Conservation (phyloP, 495 filamentous ascomycete species). For the Thozetella sp. region DNA sequence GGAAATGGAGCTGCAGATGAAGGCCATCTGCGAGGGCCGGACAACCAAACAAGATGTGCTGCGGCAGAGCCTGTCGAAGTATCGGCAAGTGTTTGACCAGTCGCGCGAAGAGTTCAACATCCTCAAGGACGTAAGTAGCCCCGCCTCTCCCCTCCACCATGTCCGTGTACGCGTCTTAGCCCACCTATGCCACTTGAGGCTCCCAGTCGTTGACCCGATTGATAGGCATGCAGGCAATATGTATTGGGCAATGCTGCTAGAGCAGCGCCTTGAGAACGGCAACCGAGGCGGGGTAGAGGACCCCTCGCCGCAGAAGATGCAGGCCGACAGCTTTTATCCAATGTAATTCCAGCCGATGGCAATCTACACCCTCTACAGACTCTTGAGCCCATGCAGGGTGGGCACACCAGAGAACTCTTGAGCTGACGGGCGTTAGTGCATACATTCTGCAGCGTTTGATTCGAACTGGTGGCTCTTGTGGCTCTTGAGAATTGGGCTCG, state of each 20-base stretch:
- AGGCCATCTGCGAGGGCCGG: conserved; percentile 89
- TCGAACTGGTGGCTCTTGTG: too few species aligned
- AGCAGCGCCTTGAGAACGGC: conserved; percentile 3
- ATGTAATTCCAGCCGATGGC: neutral
- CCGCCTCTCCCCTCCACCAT: neutral
- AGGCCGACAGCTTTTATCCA: conserved; percentile 1
- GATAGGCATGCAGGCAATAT: conserved; percentile 50
- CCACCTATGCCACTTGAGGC: neutral
- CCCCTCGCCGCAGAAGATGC: neutral
- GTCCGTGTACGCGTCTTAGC: neutral
- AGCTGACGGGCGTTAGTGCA: too few species aligned
- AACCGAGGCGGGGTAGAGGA: conserved; percentile 5
- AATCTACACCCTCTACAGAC: neutral
- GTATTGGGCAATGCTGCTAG: conserved; percentile 30
- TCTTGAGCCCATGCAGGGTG: neutral
- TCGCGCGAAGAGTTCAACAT: conserved; percentile 72
- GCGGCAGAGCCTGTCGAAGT: conserved; percentile 78
- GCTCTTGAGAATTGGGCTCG: neutral
- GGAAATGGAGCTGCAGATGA: conserved; percentile 96
- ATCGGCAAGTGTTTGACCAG: conserved; percentile 79
- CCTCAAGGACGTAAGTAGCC: conserved; percentile 67
- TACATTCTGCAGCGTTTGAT: too few species aligned
- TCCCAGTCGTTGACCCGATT: conserved; percentile 19
- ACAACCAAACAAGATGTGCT: conserved; percentile 74
- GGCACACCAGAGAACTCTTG: neutral